These are phyloP conservation scores for Cladosporium sp. DNA, from an alignment of 2,329 filamentous ascomycete genomes.

Conservation along the genomic window DNA sequence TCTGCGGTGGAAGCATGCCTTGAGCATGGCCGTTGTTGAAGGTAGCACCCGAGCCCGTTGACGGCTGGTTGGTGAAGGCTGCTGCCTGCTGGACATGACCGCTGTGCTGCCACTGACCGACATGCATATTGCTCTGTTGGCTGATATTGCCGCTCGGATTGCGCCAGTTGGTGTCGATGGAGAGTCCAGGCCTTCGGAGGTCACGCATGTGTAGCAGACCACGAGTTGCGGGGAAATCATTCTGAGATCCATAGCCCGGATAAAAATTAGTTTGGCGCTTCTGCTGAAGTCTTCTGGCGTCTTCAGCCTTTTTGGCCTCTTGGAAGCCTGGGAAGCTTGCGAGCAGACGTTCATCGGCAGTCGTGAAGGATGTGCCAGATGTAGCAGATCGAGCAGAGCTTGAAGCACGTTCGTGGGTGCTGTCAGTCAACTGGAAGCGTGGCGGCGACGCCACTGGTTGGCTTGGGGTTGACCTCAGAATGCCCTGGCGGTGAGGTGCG, in stretches of 20 bases:
- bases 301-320: background rate
- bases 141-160: background rate
- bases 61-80: background rate
- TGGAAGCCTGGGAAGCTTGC: conserved; percentile 1
- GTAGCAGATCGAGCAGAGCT: background rate
- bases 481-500: background rate
- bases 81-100: background rate
- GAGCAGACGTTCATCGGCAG: conserved; percentile 6
- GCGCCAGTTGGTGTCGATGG: background rate
- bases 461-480: background rate
- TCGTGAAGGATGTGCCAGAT: conserved; percentile 2
- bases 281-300: too few relatives aligned
- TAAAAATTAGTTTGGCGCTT: too few relatives aligned
- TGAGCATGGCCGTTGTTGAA: background rate
- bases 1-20: background rate
- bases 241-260: too few relatives aligned
- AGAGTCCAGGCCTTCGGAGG: background rate
- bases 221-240: background rate
- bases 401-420: background rate
- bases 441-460: background rate
- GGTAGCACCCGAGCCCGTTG: background rate
- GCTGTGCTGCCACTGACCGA: background rate
- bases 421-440: background rate
- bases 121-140: background rate
- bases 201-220: background rate